A percentile compares a stretch with the other conserved stretches of the same genome.
Conservation (phyloP, 169 alveolate genomes). For the Plasmodium fragile region DNA sequence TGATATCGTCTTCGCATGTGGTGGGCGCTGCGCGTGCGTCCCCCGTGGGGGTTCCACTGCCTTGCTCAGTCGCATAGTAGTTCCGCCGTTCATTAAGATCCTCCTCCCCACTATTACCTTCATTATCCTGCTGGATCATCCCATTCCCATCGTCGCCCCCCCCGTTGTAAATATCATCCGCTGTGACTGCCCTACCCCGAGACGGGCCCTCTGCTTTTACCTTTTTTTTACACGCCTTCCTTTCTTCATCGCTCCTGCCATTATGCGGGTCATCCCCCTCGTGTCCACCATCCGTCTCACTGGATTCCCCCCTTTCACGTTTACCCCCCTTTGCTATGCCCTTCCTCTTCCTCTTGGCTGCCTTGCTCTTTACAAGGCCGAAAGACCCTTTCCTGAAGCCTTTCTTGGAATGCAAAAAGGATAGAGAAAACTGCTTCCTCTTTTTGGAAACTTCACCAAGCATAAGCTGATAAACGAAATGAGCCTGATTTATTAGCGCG, state of each 20-base stretch:
- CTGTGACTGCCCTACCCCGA: neutral
- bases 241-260: conserved; percentile 1
- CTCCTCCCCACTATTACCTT: neutral
- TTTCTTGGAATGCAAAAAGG: conserved; percentile 42
- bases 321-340: neutral
- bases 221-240: neutral
- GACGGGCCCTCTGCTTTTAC: neutral
- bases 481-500: conserved; percentile 63
- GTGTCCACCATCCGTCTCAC: neutral
- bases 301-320: neutral
- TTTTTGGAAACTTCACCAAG: conserved; percentile 41
- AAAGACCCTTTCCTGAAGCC: conserved; percentile 2
- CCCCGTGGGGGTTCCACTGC: neutral
- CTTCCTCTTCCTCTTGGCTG: neutral
- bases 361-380: neutral
- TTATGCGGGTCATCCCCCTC: neutral
- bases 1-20: conserved; percentile 29
- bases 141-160: neutral
- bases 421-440: conserved; percentile 34
- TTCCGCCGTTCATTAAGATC: neutral
- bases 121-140: neutral
- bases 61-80: neutral
- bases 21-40: neutral
- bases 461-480: conserved; percentile 63
- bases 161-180: neutral